phyloP scores from a whole-genome alignment of 306 rosid species.

The Canavalia gladiata region DNA sequence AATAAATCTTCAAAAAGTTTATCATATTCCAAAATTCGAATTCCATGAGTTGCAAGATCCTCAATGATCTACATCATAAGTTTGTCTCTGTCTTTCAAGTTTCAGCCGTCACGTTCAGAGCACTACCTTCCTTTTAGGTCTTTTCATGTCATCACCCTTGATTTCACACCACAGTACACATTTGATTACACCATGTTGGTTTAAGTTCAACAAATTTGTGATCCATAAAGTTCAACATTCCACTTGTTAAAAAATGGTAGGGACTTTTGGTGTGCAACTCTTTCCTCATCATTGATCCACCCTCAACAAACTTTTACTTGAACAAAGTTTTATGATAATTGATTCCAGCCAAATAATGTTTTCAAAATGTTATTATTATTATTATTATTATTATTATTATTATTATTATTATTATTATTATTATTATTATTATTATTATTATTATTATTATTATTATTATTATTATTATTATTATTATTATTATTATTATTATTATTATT shows the following conservation, averaged over 20 bases:
- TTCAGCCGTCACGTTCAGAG: not conserved
- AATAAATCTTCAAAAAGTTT: too few relatives aligned
- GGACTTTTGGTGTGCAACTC: conserved; percentile 10
- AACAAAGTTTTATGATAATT: not conserved
- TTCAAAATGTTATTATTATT: not conserved
- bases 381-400: too few relatives aligned
- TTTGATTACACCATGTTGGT: not conserved
- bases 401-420: not conserved
- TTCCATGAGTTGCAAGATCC: too few relatives aligned
- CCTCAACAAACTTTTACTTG: not conserved
- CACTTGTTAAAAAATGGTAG: not conserved
- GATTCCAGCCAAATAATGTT: not conserved
- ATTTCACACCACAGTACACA: not conserved
- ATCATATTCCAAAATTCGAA: too few relatives aligned
- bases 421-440: too few relatives aligned
- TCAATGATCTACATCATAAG: not conserved
- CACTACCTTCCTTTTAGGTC: not conserved
- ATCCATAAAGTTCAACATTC: conserved; percentile 17
- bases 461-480: too few relatives aligned
- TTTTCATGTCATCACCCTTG: not conserved
- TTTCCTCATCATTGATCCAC: not conserved
- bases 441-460: not conserved
- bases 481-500: not conserved
- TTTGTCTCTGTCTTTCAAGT: not conserved
- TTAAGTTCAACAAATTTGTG: not conserved